Base-by-base conservation (phyloP, 2,329 filamentous ascomycete species). In the Lecanosticta acicola region DNA sequence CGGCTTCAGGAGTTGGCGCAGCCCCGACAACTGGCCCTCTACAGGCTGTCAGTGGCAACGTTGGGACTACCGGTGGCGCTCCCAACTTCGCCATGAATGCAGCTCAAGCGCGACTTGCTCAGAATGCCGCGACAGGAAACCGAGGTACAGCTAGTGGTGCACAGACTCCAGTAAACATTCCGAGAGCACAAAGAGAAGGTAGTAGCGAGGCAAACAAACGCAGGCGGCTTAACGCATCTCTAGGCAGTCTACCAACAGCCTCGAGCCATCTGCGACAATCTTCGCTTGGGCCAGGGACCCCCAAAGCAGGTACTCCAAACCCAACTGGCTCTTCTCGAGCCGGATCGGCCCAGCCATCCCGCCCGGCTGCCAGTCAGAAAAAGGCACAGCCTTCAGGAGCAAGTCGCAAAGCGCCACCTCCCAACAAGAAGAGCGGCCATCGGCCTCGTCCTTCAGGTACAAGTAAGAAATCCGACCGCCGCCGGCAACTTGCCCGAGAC, bases 221-320 rank as follows among this genome's bases (percentile, higher is more conserved):
- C 4, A 77, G 79, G 20, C 76, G 78, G 16, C 68, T 79, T 3
- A 78, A 77, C 48, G 61, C 68, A 2, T 73, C 70, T 18, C 64
- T 81, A 14, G 72, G 74, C 3, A 72, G 70, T 16, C 68, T 82
- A 0, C 79, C 78, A 2, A 65, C 71, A 10, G 69, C 75, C 2
- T 73, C 75, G 0, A 79, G 76, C 14, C 71, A 69, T 45, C 69
- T 83, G 5, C 74, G 80, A 4, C 80, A 83, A 60, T 76, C 77
- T 0, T 83, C 79, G 0, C 66, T 80, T 10, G 80, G 79, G 0
- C 80, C 62, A n/a, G 78, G 78, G n/a, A 83, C 80, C 1, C 80
- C 80, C 3, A 82, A 82, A 58, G 70, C 75, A 0, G 73, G 74
- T 3, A 81, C 79, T 0, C 76, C 64, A 59, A 64, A 60, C 2